Conservation (phyloP, 176 grass and related monocot genomes). For the Aechmea fasciata region DNA sequence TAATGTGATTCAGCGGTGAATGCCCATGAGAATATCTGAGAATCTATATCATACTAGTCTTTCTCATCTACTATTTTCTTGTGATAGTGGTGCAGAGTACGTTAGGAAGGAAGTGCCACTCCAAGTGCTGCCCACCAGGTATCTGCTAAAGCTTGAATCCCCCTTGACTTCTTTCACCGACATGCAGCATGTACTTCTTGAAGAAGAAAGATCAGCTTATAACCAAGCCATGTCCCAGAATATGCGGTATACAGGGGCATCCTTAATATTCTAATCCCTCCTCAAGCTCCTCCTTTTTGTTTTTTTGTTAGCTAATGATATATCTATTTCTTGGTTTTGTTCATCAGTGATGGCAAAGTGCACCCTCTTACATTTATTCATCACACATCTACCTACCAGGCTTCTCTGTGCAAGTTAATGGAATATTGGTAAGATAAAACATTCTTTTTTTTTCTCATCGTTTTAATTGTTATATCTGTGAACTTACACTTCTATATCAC, state of each 20-base stretch:
- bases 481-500: constrained; percentile 10
- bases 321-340: constrained; percentile 12
- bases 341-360: constrained; percentile 69
- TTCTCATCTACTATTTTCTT: constrained; percentile 28
- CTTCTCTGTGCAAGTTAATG: constrained; percentile 96
- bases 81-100: constrained; percentile 80
- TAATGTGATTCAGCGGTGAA: too few relatives aligned
- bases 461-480: constrained; percentile 1
- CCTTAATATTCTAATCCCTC: background rate
- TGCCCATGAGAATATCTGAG: background rate
- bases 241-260: constrained; percentile 37
- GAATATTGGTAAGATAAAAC: constrained; percentile 58
- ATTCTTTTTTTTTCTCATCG: constrained; percentile 6
- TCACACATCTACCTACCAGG: constrained; percentile 83
- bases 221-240: constrained; percentile 90
- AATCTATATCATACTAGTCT: background rate
- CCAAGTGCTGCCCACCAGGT: constrained; percentile 50
- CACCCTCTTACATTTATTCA: constrained; percentile 89
- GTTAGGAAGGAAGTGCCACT: constrained; percentile 73
- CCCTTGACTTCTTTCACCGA: constrained; percentile 62
- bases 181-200: constrained; percentile 75
- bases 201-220: constrained; percentile 92
- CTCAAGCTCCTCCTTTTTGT: background rate
- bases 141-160: constrained; percentile 67
- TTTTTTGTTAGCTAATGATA: background rate